Base-by-base conservation (phyloP, 768 basidiomycete species). In the Phylloporus rhodoxanthus region DNA sequence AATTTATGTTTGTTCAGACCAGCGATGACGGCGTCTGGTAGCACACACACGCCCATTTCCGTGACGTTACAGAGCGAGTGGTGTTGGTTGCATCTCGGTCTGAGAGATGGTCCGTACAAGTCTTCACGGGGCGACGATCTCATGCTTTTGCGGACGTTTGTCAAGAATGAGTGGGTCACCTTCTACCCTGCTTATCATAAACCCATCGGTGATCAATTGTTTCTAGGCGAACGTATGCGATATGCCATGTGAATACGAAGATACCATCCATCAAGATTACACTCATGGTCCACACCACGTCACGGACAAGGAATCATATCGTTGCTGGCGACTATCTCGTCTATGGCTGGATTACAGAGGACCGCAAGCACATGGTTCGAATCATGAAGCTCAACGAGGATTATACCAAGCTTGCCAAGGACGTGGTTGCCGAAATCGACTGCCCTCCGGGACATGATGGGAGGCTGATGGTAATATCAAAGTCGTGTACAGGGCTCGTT, bases 51-150 rank as follows among this genome's bases (percentile, higher is more conserved):
- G 1, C 43, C 58, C 2, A 30, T 45, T 10, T 55, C 64, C n/a
- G 58, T 54, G 11, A 64, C 64, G 4, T 40, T 68, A 8, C 64
- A 67, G 45, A 65, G 63, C 38, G 63, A 65, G 39, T 50, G 56
- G 57, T 65, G 64, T 52, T 65, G 64, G 65, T 30, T 60, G 13
- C 38, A 54, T 23, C 47, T 63, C 36, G 54, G 51, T n/a, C 50
- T 47, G 14, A 47, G 56, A 40, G 66, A 56, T 15, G 59, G 59
- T 20, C 64, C 64, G 2, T 68, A 68, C 42, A 68, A 61, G 25
- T 66, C 64, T 2, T 66, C 64, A 3, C 63, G 59, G 10, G 64
- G 64, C 8, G 66, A 66, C 32, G 20, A 67, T 36, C 57, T 66
- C 23, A 40, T 66, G 32, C 53, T 66, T 36, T 34, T 66, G 46